These are phyloP conservation scores for Xylariaceae sp. DNA, from an alignment of 2,329 filamentous ascomycete species.

Conservation along the genomic window DNA sequence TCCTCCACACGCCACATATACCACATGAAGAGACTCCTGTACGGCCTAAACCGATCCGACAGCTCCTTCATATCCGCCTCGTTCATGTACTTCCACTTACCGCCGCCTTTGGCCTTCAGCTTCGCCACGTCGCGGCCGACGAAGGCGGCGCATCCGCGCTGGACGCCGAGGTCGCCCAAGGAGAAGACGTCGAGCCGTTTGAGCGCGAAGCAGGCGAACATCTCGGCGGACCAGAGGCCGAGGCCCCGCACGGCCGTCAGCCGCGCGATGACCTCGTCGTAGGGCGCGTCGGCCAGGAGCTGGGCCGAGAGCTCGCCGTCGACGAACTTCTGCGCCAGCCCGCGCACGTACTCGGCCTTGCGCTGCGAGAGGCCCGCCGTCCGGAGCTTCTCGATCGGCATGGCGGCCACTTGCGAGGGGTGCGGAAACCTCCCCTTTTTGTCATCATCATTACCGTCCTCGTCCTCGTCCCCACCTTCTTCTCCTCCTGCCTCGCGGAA, in stretches of 20 bases:
- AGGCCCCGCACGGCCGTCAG: conserved; percentile 82
- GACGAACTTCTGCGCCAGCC: conserved; percentile 75
- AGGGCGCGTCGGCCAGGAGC: conserved; percentile 71
- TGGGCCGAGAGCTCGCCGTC: conserved; percentile 67
- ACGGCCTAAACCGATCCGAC: conserved; percentile 75
- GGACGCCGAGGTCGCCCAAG: conserved; percentile 86
- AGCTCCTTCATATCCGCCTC: conserved; percentile 88
- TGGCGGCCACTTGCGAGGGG: conserved; percentile 64
- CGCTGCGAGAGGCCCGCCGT: conserved; percentile 85
- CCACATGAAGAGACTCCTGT: conserved; percentile 94
- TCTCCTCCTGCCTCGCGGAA: conserved; percentile 23
- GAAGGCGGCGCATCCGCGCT: conserved; percentile 89
- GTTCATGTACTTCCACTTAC: conserved; percentile 97
- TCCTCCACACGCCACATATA: conserved; percentile 91
- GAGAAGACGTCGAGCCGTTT: conserved; percentile 94
- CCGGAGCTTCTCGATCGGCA: conserved; percentile 62
- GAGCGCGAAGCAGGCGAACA: conserved; percentile 95
- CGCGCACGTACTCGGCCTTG: conserved; percentile 91
- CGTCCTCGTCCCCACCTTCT: conserved; percentile 7
- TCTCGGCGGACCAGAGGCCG: conserved; percentile 89
- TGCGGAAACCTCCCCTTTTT: conserved; percentile 56
- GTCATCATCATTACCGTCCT: neutral
- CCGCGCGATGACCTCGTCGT: conserved; percentile 79
- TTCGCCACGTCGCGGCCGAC: conserved; percentile 77
- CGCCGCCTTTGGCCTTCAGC: conserved; percentile 67